Evolutionary conservation across 202 grass and related monocot genomes (phyloP), one percentile per base, ranked within the genome.

Genomic region (Carex arenaria): DNA sequence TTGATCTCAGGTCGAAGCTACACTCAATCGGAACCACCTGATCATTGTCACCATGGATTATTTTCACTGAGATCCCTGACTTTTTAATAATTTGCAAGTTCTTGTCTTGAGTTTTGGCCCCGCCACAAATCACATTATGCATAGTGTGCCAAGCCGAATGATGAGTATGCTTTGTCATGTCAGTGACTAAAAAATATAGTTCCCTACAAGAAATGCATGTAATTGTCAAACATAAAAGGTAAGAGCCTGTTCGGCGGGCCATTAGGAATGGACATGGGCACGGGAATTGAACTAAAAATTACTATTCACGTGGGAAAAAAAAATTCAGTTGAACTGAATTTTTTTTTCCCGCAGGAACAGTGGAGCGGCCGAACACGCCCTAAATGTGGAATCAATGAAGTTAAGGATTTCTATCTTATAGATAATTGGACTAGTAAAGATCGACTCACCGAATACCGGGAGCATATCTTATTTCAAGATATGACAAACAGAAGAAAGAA

Each of bases 71-170:
- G 62, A 98, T 67, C 15, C 86, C 85, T 7, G 84, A 89, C 13
- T 80, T 84, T 42, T 79, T 42, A 43, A 98, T 30, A 42, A 78
- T 84, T 26, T 92, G 80, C 76, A 95, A 90, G 78, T 90, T 80
- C 18, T 36, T 5, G 72, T 91, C 90, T 88, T 93, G 86, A 43
- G 63, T 49, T 49, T 20, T 67, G 0, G 89, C 87, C 1, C 90
- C 92, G 9, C 88, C 92, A 69, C 92, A 98, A 55, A 98, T 84
- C 64, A 95, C 95, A 85, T 98, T 98, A 86, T 98, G 95, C 95
- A 98, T 98, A 3, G 92, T 98, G 80, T 93, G 89, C 92, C 92
- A 98, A 54, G 90, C 95, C 17, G 95, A 95, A 77, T 90, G 92
- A 83, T 98, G 95, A 5, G 90, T 98, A 84, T 98, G 95, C 87